Conservation (phyloP, 805 yeast genomes). For the Suhomyces vadensis region DNA sequence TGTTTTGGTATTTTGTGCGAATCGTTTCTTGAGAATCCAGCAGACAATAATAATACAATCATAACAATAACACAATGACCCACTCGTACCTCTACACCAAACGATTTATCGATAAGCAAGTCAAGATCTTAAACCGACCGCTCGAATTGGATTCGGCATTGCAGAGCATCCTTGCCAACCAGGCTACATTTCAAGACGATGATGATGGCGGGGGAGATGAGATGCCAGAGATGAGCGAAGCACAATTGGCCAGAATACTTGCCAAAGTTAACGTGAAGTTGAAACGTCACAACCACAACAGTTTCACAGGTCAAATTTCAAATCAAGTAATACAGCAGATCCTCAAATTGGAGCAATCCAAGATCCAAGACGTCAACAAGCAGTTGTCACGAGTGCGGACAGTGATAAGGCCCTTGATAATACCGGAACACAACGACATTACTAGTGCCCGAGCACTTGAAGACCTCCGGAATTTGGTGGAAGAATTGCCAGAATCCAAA, state of each 20-base stretch:
- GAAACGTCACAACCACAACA: constrained; percentile 28
- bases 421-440: constrained; percentile 23
- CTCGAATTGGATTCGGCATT: constrained; percentile 20
- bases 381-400: constrained; percentile 21
- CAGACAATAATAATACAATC: no score
- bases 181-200: background rate
- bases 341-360: constrained; percentile 31
- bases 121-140: constrained; percentile 31
- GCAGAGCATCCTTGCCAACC: constrained; percentile 12
- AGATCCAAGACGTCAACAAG: constrained; percentile 29
- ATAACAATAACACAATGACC: constrained; percentile 5
- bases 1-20: no score
- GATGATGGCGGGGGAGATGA: background rate
- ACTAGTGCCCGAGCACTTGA: constrained; percentile 11
- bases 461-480: constrained; percentile 23
- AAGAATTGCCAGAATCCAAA: constrained; percentile 35
- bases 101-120: constrained; percentile 34
- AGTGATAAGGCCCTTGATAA: constrained; percentile 28
- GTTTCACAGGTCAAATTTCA: constrained; percentile 31
- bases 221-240: constrained; percentile 4
- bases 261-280: constrained; percentile 24
- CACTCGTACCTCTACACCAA: constrained; percentile 32
- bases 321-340: constrained; percentile 41
- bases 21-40: no score
- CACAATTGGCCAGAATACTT: constrained; percentile 20